Evolutionary conservation across 768 basidiomycete species (phyloP).

Genomic region (Boletus huronensis): DNA sequence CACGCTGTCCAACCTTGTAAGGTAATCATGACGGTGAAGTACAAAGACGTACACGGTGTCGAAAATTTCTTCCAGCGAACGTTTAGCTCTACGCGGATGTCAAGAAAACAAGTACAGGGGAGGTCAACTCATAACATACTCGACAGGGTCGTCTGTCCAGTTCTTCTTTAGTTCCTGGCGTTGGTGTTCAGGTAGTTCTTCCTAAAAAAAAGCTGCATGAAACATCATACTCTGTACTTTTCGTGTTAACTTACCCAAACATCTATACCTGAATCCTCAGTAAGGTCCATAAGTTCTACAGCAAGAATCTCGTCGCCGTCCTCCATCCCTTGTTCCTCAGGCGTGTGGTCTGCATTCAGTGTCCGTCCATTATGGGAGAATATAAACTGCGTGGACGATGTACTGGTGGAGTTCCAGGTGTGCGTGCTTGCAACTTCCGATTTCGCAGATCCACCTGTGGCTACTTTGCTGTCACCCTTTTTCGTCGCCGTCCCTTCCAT

Average conservation of each 20-base stretch:
- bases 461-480: slow-evolving; percentile 39
- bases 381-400: slow-evolving; percentile 68
- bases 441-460: slow-evolving; percentile 41
- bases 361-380: slow-evolving; percentile 81
- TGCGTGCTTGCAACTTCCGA: slow-evolving; percentile 47
- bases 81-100: slow-evolving; percentile 51
- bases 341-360: slow-evolving; percentile 78
- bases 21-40: not conserved
- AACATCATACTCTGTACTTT: not conserved
- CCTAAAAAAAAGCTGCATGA: slow-evolving; percentile 38
- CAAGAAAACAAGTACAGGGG: not conserved
- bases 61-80: slow-evolving; percentile 78
- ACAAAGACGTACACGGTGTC: slow-evolving; percentile 67
- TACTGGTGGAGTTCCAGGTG: slow-evolving; percentile 36
- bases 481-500: slow-evolving; percentile 65
- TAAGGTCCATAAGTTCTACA: slow-evolving; percentile 88
- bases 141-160: slow-evolving; percentile 72
- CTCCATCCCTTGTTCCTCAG: slow-evolving; percentile 84
- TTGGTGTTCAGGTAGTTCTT: slow-evolving; percentile 59
- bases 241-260: slow-evolving; percentile 49
- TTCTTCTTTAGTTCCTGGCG: slow-evolving; percentile 75
- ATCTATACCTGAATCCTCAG: slow-evolving; percentile 60
- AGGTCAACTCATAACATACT: slow-evolving; percentile 46
- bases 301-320: slow-evolving; percentile 87
- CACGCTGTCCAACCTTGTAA: slow-evolving; percentile 44